Base-by-base conservation (phyloP, 164 flowering plant genomes). In the Nelumbo lutea region DNA sequence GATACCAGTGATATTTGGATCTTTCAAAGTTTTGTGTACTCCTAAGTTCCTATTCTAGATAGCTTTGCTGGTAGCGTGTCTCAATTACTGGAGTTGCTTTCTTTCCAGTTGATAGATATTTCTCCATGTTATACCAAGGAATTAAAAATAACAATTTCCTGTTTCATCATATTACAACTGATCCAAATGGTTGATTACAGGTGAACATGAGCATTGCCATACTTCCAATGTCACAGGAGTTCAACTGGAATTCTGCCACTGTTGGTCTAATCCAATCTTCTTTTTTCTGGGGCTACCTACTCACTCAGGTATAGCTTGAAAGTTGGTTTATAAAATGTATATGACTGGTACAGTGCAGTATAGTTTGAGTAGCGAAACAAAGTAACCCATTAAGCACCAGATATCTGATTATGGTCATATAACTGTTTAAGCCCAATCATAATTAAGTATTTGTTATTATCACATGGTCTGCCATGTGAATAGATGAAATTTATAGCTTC, bases 221-320 rank as follows among this genome's bases (percentile, higher is more conserved):
- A 76, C 93, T 94, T 68, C 99, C 99, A 4, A 95, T 95, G 99
- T 85, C 99, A 27, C 67, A 84, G 72, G 90, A 95, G 78, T 95
- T 84, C 81, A 90, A 90, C 72, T 95, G 99, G 99, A 89, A 78
- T 77, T 90, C 96, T 81, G 89, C 97, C 55, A 95, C 99, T 55
- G 95, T 92, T 84, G 99, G 99, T 62, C 79, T 95, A 56, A 95
- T 95, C 70, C 99, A 95, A 79, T 95, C 99, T 61, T 95, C 98
- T 13, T 95, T 95, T 83, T 95, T 95, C 88, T 95, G 99, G 97
- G 96, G 97, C 65, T 90, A 89, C 80, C 77, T 91, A 52, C 90
- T 91, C 50, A 93, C 98, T 66, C 98, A 93, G 96, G 98, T 93
- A 43, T 76, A 67, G 64, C n/a, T 70, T 47, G 14, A 43, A 39